Percentiles rank a stretch among this genome's conserved stretches.
Conservation (phyloP, 106 monocot genomes). For the Platanthera zijinensis region DNA sequence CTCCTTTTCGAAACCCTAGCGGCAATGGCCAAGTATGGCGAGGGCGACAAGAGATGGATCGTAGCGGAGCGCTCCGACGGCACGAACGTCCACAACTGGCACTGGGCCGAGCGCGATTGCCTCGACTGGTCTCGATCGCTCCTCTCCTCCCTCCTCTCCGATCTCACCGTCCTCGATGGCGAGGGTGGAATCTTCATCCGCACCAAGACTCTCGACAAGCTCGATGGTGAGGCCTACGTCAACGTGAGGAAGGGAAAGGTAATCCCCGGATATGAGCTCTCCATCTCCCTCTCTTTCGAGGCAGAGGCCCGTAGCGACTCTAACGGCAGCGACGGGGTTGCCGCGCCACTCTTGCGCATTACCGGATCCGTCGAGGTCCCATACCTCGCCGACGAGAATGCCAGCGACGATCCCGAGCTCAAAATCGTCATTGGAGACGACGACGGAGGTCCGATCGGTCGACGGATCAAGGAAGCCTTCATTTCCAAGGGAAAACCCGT, state of each 20-base stretch:
- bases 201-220: slow-evolving; percentile 55
- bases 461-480: slow-evolving; percentile 63
- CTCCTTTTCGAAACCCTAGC: neutral
- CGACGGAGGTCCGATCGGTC: slow-evolving; percentile 40
- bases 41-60: slow-evolving; percentile 99
- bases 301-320: slow-evolving; percentile 37
- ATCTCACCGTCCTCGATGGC: slow-evolving; percentile 49
- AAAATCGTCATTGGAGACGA: slow-evolving; percentile 46
- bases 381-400: slow-evolving; percentile 95
- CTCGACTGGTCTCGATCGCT: slow-evolving; percentile 68
- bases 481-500: slow-evolving; percentile 58
- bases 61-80: slow-evolving; percentile 90
- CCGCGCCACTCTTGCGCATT: slow-evolving; percentile 23
- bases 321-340: neutral
- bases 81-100: slow-evolving; percentile 98
- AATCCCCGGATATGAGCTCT: slow-evolving; percentile 95
- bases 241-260: slow-evolving; percentile 97
- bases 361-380: slow-evolving; percentile 70
- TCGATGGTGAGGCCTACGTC: slow-evolving; percentile 90
- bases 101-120: slow-evolving; percentile 99
- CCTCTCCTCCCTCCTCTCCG: slow-evolving; percentile 58
- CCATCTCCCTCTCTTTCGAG: slow-evolving; percentile 64
- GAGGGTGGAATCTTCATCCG: slow-evolving; percentile 51
- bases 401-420: slow-evolving; percentile 87
- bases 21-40: slow-evolving; percentile 85